These are phyloP conservation scores for Lodderomyces pseudojiufengensis DNA, from an alignment of 1,139 yeast species.

Conservation along the genomic window DNA sequence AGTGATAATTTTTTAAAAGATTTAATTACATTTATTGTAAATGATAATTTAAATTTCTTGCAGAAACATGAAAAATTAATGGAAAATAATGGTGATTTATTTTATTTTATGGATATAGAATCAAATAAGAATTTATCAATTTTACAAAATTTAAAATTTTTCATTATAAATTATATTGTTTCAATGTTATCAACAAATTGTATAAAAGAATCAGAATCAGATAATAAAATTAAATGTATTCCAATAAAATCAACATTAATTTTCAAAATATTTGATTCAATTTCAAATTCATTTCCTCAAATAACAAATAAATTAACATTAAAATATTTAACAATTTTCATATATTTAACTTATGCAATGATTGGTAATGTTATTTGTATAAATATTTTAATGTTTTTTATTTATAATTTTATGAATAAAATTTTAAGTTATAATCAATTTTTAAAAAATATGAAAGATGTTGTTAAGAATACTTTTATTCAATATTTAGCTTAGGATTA, in stretches of 20 bases:
- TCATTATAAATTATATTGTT: constrained; percentile 8
- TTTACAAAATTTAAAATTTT: constrained; percentile 7
- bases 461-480: constrained; percentile 4
- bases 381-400: constrained; percentile 19
- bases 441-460: constrained; percentile 8
- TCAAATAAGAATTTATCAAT: constrained; percentile 9
- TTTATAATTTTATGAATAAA: constrained; percentile 11
- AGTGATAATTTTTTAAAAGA: constrained; percentile 29
- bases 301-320: constrained; percentile 6
- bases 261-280: constrained; percentile 26
- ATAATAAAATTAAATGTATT: constrained; percentile 6
- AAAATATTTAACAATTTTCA: constrained; percentile 20
- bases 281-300: constrained; percentile 16
- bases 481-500: constrained; percentile 1
- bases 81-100: constrained; percentile 13
- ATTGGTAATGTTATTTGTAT: constrained; percentile 30
- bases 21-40: constrained; percentile 24
- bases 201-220: constrained; percentile 6
- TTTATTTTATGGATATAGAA: constrained; percentile 13
- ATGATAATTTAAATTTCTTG: constrained; percentile 16
- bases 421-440: constrained; percentile 10
- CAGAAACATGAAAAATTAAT: constrained; percentile 13
- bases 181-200: constrained; percentile 9
- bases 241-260: constrained; percentile 19
- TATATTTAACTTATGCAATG: constrained; percentile 27